Base-by-base conservation (phyloP, 495 filamentous ascomycete genomes). In the Poronia punctata region DNA sequence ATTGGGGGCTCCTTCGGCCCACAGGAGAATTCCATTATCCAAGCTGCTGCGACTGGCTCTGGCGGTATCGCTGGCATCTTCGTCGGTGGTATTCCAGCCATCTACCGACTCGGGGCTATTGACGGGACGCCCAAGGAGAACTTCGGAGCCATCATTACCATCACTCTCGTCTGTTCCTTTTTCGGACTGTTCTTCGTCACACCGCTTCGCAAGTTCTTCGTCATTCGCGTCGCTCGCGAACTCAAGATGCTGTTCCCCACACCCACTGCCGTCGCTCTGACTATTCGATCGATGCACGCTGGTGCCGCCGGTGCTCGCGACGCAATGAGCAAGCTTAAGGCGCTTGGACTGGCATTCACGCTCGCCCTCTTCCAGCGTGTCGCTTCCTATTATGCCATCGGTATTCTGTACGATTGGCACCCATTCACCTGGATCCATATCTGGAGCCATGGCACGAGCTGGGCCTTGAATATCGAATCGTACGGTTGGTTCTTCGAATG, bases 131-230 rank as follows among this genome's bases (percentile, higher is more conserved):
- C 79, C 7, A 65, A 63, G 21, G 53, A 68, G 1, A 71, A 81
- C 43, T 81, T 77, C 46, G 71, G 73, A 27, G 59, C 70, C 20
- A 70, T 83, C 34, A 61, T 82, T 35, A 74, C 74, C 21, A 71
- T 83, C 40, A 81, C 79, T 9, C 66, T 76, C 35, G 71, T 80
- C 43, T 67, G 70, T 33, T 75, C 75, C n/a, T 83, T 79, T 60
- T 76, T 80, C 50, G 79, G 79, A n/a, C 56, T 82, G 17, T 80
- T 82, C 58, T 82, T 80, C 50, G 78, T 74, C 35, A 81, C 76
- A 1, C 79, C 79, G 20, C 65, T 83, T 26, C 75, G 79, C 30
- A 79, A 79, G 46, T 83, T 83, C 62, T 83, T 82, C 61, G 74
- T 83, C 60, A 65, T 82, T 47, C 73, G 81, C 46, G 73, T 82